Evolutionary conservation across 139 green algal species (phyloP).

Genomic region (Gonium pectorale): DNA sequence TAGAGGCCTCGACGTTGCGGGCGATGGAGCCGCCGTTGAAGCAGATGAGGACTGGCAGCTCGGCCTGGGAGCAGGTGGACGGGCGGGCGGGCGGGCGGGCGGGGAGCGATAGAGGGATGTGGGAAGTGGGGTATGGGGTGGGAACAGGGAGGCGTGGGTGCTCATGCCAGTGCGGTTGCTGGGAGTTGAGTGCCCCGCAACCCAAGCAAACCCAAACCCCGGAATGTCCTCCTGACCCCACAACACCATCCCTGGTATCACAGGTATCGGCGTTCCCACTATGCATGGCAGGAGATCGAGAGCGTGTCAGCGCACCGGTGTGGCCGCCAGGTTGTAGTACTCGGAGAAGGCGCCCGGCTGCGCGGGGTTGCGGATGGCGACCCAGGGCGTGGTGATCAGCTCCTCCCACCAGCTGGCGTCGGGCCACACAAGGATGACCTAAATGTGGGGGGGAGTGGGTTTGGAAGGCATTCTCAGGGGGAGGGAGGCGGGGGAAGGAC

Average conservation of each 20-base stretch:
- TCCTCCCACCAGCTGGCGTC: not conserved
- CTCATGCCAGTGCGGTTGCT: no score
- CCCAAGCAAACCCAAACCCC: no score
- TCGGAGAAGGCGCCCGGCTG: not conserved
- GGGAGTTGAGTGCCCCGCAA: no score
- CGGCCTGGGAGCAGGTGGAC: not conserved
- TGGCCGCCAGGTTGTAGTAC: slow-evolving; percentile 16
- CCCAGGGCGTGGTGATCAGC: slow-evolving; percentile 1
- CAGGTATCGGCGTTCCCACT: no score
- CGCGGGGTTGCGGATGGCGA: slow-evolving; percentile 2
- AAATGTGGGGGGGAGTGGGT: not conserved
- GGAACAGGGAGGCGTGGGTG: no score
- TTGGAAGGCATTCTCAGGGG: not conserved
- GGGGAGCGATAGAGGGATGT: no score
- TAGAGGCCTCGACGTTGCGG: not conserved
- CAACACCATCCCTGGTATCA: no score
- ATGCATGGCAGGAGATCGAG: no score
- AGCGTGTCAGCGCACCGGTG: slow-evolving; percentile 23
- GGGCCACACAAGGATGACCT: slow-evolving; percentile 18
- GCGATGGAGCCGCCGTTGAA: slow-evolving; percentile 18
- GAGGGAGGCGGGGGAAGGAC: not conserved
- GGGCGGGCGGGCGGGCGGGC: no score
- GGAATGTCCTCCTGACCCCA: no score
- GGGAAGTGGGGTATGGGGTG: no score
- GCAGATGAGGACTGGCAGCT: slow-evolving; percentile 21